These are phyloP conservation scores for Cutaneotrichosporon spelunceum DNA, from an alignment of 1,284 basidiomycete genomes.

Conservation along the genomic window DNA sequence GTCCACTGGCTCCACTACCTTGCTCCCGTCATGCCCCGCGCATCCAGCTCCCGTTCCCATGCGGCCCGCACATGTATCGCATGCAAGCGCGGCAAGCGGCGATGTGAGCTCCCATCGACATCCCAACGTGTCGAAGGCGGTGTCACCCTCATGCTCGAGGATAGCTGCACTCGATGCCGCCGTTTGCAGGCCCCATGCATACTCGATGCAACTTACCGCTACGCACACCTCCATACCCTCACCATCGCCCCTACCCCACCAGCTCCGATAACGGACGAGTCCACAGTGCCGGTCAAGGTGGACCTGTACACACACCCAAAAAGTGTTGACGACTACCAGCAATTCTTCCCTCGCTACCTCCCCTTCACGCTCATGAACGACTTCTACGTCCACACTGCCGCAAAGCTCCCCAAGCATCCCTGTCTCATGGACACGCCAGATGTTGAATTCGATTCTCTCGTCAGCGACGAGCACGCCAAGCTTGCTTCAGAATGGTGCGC, in stretches of 20 bases:
- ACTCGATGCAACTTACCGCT: not conserved
- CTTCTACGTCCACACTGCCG: conserved; percentile 3
- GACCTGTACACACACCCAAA: conserved; percentile 1
- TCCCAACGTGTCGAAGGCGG: not conserved
- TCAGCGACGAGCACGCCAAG: conserved; percentile 8
- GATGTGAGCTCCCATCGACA: not conserved
- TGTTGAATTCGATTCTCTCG: not conserved
- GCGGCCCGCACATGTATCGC: not conserved
- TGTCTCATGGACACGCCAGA: not conserved
- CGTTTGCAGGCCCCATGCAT: not conserved
- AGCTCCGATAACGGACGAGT: not conserved
- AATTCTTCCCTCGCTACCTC: conserved; percentile 12
- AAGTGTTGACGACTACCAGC: conserved; percentile 9
- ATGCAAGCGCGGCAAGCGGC: not conserved
- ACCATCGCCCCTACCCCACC: not conserved
- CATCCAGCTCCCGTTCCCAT: conserved; percentile 1
- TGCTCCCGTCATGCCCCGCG: not conserved
- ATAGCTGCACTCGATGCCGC: conserved; percentile 1
- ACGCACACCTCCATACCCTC: conserved; percentile 2
- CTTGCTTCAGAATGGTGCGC: not conserved
- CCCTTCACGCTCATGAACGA: conserved; percentile 10
- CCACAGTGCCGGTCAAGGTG: not conserved
- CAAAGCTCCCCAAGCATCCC: not conserved
- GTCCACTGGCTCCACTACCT: not conserved
- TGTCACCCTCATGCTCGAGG: not conserved